Evolutionary conservation across 75 land plant genomes (phyloP), one percentile per base, ranked within the genome.

Genomic region (Selaginella tamariscina): DNA sequence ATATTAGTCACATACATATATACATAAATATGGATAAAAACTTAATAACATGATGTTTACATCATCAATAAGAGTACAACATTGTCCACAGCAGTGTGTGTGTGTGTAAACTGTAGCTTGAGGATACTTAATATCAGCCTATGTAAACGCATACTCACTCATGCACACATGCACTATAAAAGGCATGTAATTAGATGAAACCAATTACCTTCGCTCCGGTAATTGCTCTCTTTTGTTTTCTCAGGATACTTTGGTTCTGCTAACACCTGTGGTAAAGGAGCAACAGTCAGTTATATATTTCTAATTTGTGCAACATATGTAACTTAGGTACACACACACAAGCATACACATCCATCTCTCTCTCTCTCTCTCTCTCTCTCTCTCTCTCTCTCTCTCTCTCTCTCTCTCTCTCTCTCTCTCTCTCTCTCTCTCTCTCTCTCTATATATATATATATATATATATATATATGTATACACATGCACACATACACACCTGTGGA

Each of bases 401-500:
- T 31, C 70, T 24, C 18, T 8, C 54, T 54, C 30, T 20, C 31
- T 33, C 24, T 60, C 32, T 24, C 2, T 23, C 56, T 77, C 70
- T 0, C 2, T 44, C 22, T 66, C 23, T 64, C 44, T 81, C n/a
- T 31, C n/a, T n/a, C n/a, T n/a, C n/a, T n/a, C n/a, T n/a, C n/a
- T n/a, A n/a, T n/a, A n/a, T n/a, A n/a, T n/a, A 24, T 8, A 31
- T 29, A 32, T 56, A 56, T 24, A 32, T 28, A 57, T 55, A 74
- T 28, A 22, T 31, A 1, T 29, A 30, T 9, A 65, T 63, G 31
- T 54, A 21, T 9, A 65, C 75, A 71, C 22, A 27, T 13, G 72
- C 54, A 57, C 81, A 85, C 27, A 80, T 79, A 39, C 77, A 67
- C 57, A 56, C 44, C 93, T 86, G 85, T 15, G 81, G 76, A 29